phyloP scores from a whole-genome alignment of 1,139 yeast genomes.

The Meyerozyma athensensis region DNA sequence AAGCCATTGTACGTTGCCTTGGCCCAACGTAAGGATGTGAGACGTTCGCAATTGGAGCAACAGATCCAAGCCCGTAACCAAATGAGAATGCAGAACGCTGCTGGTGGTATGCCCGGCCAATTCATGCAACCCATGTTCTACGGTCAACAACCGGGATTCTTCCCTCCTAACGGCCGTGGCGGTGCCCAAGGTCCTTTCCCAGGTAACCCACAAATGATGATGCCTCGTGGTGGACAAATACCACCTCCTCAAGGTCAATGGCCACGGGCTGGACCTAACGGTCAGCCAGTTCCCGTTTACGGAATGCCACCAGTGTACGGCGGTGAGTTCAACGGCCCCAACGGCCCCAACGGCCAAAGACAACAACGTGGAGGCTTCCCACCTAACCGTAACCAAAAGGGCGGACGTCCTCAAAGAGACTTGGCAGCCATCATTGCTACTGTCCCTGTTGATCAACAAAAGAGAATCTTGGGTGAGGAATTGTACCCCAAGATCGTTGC shows the following conservation, averaged over 20 bases:
- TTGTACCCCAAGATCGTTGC: constrained; percentile 91
- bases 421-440: constrained; percentile 58
- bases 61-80: constrained; percentile 98
- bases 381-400: constrained; percentile 41
- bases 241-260: constrained; percentile 72
- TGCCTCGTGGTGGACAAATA: constrained; percentile 59
- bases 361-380: constrained; percentile 38
- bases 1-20: constrained; percentile 98
- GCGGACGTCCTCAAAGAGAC: constrained; percentile 38
- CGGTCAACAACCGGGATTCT: constrained; percentile 81
- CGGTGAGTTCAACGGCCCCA: constrained; percentile 43
- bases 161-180: constrained; percentile 79
- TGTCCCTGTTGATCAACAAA: constrained; percentile 83
- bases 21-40: constrained; percentile 98
- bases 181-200: constrained; percentile 81
- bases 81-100: constrained; percentile 96
- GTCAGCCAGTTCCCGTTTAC: constrained; percentile 75
- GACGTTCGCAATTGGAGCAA: constrained; percentile 96
- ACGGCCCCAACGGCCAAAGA: constrained; percentile 42
- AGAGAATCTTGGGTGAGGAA: constrained; percentile 96
- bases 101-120: constrained; percentile 91
- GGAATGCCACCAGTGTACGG: constrained; percentile 79
- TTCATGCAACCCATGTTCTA: constrained; percentile 95
- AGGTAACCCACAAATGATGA: constrained; percentile 85
- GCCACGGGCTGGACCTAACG: constrained; percentile 76